Percentiles rank a stretch among this genome's conserved stretches.
Evolutionary conservation across 2,329 filamentous ascomycete genomes (phyloP).

Genomic region (Tolypocladium nubicola): DNA sequence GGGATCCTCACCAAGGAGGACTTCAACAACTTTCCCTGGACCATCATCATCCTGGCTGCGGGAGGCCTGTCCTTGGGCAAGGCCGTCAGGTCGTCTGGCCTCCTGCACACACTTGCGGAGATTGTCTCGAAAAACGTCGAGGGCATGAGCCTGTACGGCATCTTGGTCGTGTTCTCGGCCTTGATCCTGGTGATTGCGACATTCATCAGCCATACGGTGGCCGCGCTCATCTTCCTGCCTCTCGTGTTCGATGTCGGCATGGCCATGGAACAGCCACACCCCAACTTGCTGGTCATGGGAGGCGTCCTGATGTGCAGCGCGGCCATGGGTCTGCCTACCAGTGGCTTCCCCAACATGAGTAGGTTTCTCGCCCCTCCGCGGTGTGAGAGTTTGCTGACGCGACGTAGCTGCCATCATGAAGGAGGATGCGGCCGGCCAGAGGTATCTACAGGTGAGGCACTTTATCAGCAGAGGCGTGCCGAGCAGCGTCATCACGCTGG

Average conservation of each 20-base stretch:
- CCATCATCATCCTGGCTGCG: constrained; percentile 95
- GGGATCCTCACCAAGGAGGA: constrained; percentile 97
- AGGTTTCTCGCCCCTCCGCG: constrained; percentile 32
- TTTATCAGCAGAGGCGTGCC: constrained; percentile 93
- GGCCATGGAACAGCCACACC: constrained; percentile 79
- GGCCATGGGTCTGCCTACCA: constrained; percentile 91
- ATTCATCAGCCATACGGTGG: constrained; percentile 96
- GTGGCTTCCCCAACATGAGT: constrained; percentile 99
- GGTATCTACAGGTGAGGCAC: constrained; percentile 86
- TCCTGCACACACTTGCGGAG: constrained; percentile 78
- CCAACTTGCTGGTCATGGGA: constrained; percentile 91
- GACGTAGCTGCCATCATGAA: constrained; percentile 90
- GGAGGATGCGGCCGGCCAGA: constrained; percentile 85
- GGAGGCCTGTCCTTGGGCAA: constrained; percentile 89
- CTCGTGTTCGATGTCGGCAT: constrained; percentile 79
- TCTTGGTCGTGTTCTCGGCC: constrained; percentile 74
- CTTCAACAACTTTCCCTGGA: constrained; percentile 99
- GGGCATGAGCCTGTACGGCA: constrained; percentile 71
- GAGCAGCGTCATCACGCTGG: constrained; percentile 69
- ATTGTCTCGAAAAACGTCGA: constrained; percentile 65
- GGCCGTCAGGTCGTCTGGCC: constrained; percentile 83
- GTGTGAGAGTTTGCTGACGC: constrained; percentile 10
- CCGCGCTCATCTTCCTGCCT: constrained; percentile 86
- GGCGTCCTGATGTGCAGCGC: constrained; percentile 93
- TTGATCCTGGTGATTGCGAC: constrained; percentile 90